Conservation (phyloP, 345 rosid genomes). For the Orychophragmus violaceus region DNA sequence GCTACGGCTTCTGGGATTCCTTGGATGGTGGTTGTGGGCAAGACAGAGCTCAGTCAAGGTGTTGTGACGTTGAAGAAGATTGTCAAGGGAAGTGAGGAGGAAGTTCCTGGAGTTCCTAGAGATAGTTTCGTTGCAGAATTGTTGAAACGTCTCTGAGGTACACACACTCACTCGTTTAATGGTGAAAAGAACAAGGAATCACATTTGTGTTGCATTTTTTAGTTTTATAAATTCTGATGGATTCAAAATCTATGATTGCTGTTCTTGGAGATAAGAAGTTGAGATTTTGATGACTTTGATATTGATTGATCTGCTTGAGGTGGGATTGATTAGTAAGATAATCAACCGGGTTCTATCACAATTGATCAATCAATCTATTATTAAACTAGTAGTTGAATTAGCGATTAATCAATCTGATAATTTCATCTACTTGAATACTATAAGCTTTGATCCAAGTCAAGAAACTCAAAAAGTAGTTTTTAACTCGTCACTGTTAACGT, state of each 20-base stretch:
- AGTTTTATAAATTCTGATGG: not conserved
- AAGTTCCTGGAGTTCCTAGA: conserved; percentile 27
- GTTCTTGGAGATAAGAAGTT: not conserved
- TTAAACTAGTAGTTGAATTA: not conserved
- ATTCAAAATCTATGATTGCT: not conserved
- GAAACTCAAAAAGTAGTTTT: not conserved
- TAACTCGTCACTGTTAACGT: not conserved
- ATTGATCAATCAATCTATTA: not conserved
- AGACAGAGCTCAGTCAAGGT: conserved; percentile 49
- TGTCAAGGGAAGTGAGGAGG: conserved; percentile 43
- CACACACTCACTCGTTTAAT: not conserved
- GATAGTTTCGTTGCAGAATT: conserved; percentile 42
- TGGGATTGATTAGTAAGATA: not conserved
- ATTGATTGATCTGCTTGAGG: not conserved
- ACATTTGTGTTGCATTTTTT: not conserved
- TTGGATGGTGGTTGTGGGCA: conserved; percentile 65
- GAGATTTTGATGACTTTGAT: not conserved
- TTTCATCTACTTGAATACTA: not conserved
- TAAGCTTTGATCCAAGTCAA: not conserved
- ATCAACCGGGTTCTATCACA: not conserved
- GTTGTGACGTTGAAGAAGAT: conserved; percentile 55
- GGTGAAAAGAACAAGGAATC: not conserved
- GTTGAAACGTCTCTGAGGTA: conserved; percentile 29
- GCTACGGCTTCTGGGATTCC: not conserved
- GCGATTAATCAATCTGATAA: not conserved